These are phyloP conservation scores for Naganishia antarctica DNA, from an alignment of 768 basidiomycete species.

Conservation along the genomic window DNA sequence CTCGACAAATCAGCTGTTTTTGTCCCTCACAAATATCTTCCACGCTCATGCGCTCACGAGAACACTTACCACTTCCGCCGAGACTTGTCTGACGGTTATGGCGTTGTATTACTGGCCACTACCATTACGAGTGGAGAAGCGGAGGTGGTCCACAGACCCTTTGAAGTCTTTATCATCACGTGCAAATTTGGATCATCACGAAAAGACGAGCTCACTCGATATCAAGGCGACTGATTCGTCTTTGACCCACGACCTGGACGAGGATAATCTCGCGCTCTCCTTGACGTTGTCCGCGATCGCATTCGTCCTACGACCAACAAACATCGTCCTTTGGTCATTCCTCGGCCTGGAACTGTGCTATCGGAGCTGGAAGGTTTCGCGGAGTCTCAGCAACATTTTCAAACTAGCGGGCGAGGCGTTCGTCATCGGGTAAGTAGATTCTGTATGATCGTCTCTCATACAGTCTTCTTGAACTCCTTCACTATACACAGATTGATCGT, in stretches of 20 bases:
- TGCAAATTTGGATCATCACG: no score
- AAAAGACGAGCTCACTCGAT: not conserved
- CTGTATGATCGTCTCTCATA: not conserved
- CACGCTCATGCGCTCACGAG: conserved; percentile 76
- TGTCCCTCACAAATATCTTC: conserved; percentile 83
- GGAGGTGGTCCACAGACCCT: no score
- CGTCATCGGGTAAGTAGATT: conserved; percentile 15
- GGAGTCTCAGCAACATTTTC: not conserved
- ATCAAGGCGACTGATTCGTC: not conserved
- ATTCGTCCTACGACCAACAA: conserved; percentile 82
- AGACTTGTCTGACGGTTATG: conserved; percentile 74
- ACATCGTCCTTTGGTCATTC: conserved; percentile 76
- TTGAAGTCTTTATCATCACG: no score
- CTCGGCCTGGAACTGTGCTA: conserved; percentile 59
- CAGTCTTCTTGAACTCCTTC: no score
- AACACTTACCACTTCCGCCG: conserved; percentile 86
- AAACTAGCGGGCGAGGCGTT: conserved; percentile 5
- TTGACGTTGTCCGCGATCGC: conserved; percentile 67
- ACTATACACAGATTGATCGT: no score
- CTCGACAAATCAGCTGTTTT: conserved; percentile 58
- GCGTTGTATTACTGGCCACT: conserved; percentile 69
- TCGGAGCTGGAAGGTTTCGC: not conserved
- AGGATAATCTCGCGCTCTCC: conserved; percentile 33
- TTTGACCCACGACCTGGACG: not conserved
- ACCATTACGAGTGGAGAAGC: not conserved